Evolutionary conservation across 257 asterid species (phyloP).

Genomic region (Ilex aquifolium): DNA sequence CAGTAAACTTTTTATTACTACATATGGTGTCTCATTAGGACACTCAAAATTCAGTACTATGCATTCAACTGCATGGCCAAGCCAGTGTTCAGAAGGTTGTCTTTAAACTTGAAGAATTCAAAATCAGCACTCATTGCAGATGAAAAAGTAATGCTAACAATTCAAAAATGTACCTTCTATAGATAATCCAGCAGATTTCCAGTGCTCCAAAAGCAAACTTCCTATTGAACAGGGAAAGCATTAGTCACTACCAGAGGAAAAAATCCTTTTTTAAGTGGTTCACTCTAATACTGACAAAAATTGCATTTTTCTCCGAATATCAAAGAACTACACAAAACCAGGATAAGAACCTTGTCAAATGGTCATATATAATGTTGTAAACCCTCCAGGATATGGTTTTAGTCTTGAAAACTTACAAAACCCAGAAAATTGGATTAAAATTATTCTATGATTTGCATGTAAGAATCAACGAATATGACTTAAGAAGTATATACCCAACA

Average conservation of each 20-base stretch:
- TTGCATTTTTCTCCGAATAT: neutral
- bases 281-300: neutral
- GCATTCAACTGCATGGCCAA: too few species aligned
- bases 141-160: neutral
- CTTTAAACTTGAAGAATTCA: too few species aligned
- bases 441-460: too few species aligned
- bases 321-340: neutral
- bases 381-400: neutral
- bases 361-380: neutral
- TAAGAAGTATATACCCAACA: too few species aligned
- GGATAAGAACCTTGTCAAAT: neutral
- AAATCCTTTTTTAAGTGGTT: neutral
- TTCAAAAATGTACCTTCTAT: slow-evolving; percentile 46
- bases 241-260: slow-evolving; percentile 7
- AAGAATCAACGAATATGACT: too few species aligned
- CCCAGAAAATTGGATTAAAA: too few species aligned
- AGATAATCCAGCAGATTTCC: slow-evolving; percentile 72
- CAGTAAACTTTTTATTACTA: too few species aligned
- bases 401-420: too few species aligned
- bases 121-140: neutral
- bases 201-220: slow-evolving; percentile 64
- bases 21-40: too few species aligned
- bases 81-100: too few species aligned
- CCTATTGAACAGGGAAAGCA: slow-evolving; percentile 37
- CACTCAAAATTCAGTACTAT: too few species aligned